phyloP scores from a whole-genome alignment of 805 yeast genomes.

The Myxozyma neotropica region DNA sequence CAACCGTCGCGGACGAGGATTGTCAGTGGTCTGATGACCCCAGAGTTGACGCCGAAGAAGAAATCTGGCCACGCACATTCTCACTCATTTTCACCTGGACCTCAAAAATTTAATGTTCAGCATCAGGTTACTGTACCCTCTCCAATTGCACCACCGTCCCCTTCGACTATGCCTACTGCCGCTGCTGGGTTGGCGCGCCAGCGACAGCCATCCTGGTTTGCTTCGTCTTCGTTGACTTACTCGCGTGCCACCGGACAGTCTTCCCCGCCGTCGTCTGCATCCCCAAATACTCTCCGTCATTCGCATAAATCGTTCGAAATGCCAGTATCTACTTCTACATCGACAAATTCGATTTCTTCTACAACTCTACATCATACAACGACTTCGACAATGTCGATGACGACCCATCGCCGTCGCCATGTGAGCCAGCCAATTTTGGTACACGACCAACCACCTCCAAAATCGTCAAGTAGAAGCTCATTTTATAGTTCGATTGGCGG shows the following conservation, averaged over 20 bases:
- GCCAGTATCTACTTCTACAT: too few relatives aligned
- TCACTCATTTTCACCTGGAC: neutral
- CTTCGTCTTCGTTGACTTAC: neutral
- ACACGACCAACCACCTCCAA: neutral
- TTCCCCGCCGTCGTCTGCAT: neutral
- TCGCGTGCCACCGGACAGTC: neutral
- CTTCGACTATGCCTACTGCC: neutral
- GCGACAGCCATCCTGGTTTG: neutral
- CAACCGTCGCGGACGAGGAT: neutral
- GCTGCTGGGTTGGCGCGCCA: neutral
- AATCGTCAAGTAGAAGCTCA: neutral
- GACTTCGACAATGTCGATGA: neutral
- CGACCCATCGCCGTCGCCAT: neutral
- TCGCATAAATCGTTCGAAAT: too few relatives aligned
- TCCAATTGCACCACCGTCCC: neutral
- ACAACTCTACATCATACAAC: neutral
- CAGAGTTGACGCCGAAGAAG: conserved; percentile 5
- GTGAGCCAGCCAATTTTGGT: neutral
- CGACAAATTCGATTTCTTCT: too few relatives aligned
- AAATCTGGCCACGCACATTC: neutral
- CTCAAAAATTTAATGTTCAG: neutral
- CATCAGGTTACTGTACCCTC: neutral
- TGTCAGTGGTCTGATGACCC: conserved; percentile 3
- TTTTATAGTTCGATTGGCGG: neutral
- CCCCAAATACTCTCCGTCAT: neutral